Evolutionary conservation across 495 filamentous ascomycete genomes (phyloP).

Genomic region (Aspergillus sparsus): DNA sequence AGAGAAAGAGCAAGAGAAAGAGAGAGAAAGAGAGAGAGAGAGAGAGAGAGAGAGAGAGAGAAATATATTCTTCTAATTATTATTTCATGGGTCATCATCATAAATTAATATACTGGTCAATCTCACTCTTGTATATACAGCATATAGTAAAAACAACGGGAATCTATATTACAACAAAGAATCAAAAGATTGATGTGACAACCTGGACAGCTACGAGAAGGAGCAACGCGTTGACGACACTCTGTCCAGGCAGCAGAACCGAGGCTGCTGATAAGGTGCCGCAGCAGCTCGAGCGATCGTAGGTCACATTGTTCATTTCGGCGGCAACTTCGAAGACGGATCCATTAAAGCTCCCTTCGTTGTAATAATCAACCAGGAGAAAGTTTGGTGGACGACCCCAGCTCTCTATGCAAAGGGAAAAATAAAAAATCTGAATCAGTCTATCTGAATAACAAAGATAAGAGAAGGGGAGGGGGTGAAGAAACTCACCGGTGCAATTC

Average conservation of each 20-base stretch:
- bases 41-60: no score
- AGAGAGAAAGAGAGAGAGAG: no score
- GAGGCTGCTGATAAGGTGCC: constrained; percentile 47
- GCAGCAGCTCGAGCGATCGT: constrained; percentile 68
- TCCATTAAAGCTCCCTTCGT: constrained; percentile 68
- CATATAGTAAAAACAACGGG: constrained; percentile 4
- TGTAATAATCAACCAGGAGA: constrained; percentile 88
- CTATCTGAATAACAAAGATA: constrained; percentile 9
- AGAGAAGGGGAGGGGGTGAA: not conserved
- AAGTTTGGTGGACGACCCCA: constrained; percentile 82
- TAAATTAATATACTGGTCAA: constrained; percentile 17
- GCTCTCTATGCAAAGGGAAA: constrained; percentile 26
- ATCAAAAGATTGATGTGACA: constrained; percentile 28
- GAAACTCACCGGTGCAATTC: constrained; percentile 62
- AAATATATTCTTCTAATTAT: not conserved
- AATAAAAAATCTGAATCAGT: constrained; percentile 11
- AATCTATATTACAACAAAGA: constrained; percentile 15
- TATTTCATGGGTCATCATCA: constrained; percentile 13
- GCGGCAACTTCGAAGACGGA: constrained; percentile 92
- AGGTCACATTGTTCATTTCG: constrained; percentile 80
- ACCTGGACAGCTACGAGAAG: constrained; percentile 33
- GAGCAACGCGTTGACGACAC: constrained; percentile 27
- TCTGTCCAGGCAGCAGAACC: constrained; percentile 24
- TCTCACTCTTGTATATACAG: constrained; percentile 19
- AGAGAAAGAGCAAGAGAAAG: not conserved